Evolutionary conservation across 2,329 filamentous ascomycete genomes (phyloP).

Genomic region (Akanthomyces muscarius): DNA sequence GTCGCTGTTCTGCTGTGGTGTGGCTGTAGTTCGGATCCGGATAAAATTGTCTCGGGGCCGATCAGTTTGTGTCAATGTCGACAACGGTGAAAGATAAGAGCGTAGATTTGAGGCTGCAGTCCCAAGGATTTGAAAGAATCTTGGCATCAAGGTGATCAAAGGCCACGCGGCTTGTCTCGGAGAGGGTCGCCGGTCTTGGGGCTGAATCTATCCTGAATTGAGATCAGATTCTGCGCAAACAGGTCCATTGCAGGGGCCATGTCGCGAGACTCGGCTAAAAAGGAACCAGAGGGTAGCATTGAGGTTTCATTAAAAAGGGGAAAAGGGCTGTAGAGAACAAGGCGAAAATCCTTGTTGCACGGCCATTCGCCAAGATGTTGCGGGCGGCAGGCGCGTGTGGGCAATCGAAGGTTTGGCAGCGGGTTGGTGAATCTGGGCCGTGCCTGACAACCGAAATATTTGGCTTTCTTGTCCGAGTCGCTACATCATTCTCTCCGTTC

Average conservation of each 20-base stretch:
- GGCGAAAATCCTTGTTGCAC: not conserved
- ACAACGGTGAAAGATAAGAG: too few species aligned
- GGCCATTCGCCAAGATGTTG: not conserved
- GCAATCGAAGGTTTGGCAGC: not conserved
- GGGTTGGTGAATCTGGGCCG: not conserved
- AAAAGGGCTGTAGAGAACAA: too few species aligned
- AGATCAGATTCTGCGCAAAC: not conserved
- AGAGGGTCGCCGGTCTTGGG: not conserved
- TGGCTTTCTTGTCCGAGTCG: not conserved
- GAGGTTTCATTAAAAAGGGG: conserved; percentile 22
- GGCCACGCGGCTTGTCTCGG: not conserved
- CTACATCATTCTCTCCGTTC: too few species aligned
- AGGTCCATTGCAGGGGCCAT: not conserved
- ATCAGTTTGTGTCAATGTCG: not conserved
- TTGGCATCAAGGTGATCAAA: not conserved
- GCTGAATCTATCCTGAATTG: not conserved
- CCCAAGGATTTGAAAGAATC: not conserved
- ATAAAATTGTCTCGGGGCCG: not conserved
- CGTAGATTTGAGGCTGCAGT: not conserved
- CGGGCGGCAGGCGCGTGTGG: not conserved
- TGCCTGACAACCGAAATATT: not conserved
- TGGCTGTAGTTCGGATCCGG: not conserved
- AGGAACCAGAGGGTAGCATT: conserved; percentile 23
- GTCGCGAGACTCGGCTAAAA: not conserved
- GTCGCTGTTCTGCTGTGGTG: not conserved